phyloP scores from a whole-genome alignment of 108 stramenopile genomes.

The Schizochytrium sp. region DNA sequence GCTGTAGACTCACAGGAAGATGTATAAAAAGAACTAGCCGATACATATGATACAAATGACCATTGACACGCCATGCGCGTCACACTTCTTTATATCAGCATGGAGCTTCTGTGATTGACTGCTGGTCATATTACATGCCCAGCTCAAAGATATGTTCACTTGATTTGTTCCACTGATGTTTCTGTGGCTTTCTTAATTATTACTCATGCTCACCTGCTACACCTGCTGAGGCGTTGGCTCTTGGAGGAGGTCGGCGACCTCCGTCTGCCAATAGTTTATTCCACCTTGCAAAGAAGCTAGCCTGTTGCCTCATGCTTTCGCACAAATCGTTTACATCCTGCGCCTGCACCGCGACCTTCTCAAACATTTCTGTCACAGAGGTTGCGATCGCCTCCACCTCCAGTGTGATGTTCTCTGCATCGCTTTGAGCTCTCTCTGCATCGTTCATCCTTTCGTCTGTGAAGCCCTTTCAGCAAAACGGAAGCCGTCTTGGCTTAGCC shows the following conservation, averaged over 20 bases:
- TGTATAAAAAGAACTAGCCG: too few relatives aligned
- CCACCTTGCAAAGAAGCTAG: conserved; percentile 35
- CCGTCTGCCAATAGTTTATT: background rate
- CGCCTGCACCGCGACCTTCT: conserved; percentile 37
- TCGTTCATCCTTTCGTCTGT: background rate
- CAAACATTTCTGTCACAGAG: background rate
- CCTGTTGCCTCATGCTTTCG: conserved; percentile 57
- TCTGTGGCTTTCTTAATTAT: background rate
- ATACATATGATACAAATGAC: too few relatives aligned
- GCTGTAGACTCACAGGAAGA: too few relatives aligned
- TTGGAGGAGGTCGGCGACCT: background rate
- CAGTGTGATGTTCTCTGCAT: conserved; percentile 14
- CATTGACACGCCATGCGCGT: too few relatives aligned
- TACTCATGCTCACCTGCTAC: background rate
- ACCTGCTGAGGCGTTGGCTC: background rate
- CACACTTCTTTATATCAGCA: too few relatives aligned
- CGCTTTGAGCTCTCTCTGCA: background rate
- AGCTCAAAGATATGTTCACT: background rate
- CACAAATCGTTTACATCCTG: conserved; percentile 30
- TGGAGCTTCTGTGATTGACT: background rate
- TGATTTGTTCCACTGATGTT: background rate
- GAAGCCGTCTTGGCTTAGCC: too few relatives aligned
- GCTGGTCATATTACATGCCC: background rate
- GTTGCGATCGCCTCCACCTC: conserved; percentile 26
- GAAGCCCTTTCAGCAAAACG: too few relatives aligned